A percentile compares a stretch with the other conserved stretches of the same genome.
These are phyloP conservation scores for Rhodomyrtus psidioides DNA, from an alignment of 441 rosid genomes.

Conservation along the genomic window DNA sequence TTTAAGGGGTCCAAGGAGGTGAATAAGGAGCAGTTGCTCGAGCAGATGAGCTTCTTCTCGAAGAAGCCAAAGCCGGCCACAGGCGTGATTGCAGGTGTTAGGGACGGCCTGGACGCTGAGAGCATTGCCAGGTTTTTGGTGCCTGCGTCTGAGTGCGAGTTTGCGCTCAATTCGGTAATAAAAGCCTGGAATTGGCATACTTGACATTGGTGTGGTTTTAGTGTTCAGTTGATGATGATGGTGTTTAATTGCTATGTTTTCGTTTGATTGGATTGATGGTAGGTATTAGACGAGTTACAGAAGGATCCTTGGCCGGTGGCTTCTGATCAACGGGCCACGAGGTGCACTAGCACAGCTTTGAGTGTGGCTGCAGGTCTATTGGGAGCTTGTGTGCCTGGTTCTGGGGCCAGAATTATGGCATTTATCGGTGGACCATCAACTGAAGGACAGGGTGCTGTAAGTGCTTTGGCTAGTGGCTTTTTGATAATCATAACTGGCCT, in stretches of 20 bases:
- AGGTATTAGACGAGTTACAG: slow-evolving; percentile 80
- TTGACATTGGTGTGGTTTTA: neutral
- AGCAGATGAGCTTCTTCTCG: slow-evolving; percentile 68
- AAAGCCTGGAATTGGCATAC: neutral
- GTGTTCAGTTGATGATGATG: neutral
- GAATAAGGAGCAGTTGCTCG: slow-evolving; percentile 71
- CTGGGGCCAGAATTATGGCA: slow-evolving; percentile 89
- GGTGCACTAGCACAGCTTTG: slow-evolving; percentile 83
- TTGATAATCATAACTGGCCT: neutral
- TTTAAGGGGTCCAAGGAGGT: slow-evolving; percentile 76
- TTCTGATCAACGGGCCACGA: slow-evolving; percentile 56
- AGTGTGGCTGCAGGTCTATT: slow-evolving; percentile 71
- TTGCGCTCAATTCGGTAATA: slow-evolving; percentile 65
- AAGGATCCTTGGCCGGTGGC: slow-evolving; percentile 75
- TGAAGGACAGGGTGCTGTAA: slow-evolving; percentile 76
- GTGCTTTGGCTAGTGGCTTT: slow-evolving; percentile 5
- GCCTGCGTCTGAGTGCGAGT: slow-evolving; percentile 82
- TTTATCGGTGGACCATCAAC: slow-evolving; percentile 88
- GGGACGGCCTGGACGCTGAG: slow-evolving; percentile 78
- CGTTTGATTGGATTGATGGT: neutral
- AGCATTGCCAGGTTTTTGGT: slow-evolving; percentile 81
- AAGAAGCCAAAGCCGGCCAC: slow-evolving; percentile 67
- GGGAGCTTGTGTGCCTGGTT: slow-evolving; percentile 93
- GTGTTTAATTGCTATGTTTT: neutral
- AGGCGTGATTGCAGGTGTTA: slow-evolving; percentile 77